Evolutionary conservation across 441 rosid genomes (phyloP), one percentile per base, ranked within the genome.

Genomic region (Euphorbia celastroides): DNA sequence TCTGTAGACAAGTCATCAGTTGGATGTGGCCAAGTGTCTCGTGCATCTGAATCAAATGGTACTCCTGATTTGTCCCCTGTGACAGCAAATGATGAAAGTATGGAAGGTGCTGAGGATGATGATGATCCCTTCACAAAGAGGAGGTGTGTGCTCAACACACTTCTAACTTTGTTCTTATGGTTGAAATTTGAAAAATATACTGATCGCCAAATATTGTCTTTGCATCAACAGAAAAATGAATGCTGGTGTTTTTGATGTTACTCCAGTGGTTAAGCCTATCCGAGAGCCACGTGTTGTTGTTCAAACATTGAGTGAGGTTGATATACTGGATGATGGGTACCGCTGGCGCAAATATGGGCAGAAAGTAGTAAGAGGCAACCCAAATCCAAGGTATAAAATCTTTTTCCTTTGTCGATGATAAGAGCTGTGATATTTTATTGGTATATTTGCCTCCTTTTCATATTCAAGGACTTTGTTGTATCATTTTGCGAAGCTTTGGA

Each of bases 261-360:
- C 85, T 74, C 86, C 92, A 28, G 84, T 90, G 59, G 86, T 92
- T 62, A 92, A 92, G 79, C 96, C 99, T 56, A 95, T 90, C 32
- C 84, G 96, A 50, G 98, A 92, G 75, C 95, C 98, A 32, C 92
- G 95, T 1, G 96, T 95, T 64, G 98, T 95, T 72, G 97, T 92
- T 77, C 97, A 95, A 75, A 95, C 99, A 61, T 66, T 88, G 68
- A 90, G 98, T 74, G 99, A 95, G 78, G 96, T 95, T 70, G 99
- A 95, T 79, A 87, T 95, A 83, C 74, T 95, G 72, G 99, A 92
- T 80, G 99, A 94, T 81, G 99, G 98, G 41, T 94, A 94, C 67
- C 78, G 92, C 52, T 94, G 99, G 99, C 94, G 98, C 81, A 94
- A 94, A 80, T 94, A 94, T 70, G 99, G 99, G 62, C 99, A 94